Percentiles rank a stretch among this genome's conserved stretches.
phyloP scores from a whole-genome alignment of 2,329 filamentous ascomycete genomes.

The Arthrobotrys entomopaga region DNA sequence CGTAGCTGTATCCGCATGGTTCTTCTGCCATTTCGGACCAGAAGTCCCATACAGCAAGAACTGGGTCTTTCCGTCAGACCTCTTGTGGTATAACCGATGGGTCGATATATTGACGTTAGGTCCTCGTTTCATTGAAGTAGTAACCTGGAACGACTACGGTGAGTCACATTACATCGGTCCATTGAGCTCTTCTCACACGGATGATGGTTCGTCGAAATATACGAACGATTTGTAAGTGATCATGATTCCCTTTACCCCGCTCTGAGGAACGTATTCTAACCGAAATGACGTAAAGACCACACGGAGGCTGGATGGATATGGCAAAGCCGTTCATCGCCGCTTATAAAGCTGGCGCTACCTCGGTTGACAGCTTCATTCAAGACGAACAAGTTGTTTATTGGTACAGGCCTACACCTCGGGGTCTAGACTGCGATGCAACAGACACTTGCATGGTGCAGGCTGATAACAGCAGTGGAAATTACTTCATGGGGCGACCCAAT shows the following conservation, averaged over 20 bases:
- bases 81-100: no score
- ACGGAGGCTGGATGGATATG: conserved; percentile 66
- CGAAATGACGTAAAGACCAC: conserved; percentile 60
- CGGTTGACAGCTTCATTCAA: conserved; percentile 58
- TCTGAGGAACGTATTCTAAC: not conserved
- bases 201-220: no score
- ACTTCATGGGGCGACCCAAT: conserved; percentile 67
- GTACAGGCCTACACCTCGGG: conserved; percentile 63
- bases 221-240: no score
- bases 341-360: conserved; percentile 65
- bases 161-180: no score
- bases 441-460: conserved; percentile 65
- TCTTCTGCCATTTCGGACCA: no score
- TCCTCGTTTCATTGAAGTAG: no score
- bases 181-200: no score
- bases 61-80: no score
- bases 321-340: conserved; percentile 67
- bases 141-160: no score
- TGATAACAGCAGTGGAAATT: conserved; percentile 66
- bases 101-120: no score
- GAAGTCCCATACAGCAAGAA: no score
- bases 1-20: no score
- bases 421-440: conserved; percentile 66
- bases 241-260: conserved; percentile 33
- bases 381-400: conserved; percentile 62